Percentiles rank a stretch among this genome's conserved stretches.
Evolutionary conservation across 2,329 filamentous ascomycete genomes (phyloP).

Genomic region (Fusarium goolgardi): DNA sequence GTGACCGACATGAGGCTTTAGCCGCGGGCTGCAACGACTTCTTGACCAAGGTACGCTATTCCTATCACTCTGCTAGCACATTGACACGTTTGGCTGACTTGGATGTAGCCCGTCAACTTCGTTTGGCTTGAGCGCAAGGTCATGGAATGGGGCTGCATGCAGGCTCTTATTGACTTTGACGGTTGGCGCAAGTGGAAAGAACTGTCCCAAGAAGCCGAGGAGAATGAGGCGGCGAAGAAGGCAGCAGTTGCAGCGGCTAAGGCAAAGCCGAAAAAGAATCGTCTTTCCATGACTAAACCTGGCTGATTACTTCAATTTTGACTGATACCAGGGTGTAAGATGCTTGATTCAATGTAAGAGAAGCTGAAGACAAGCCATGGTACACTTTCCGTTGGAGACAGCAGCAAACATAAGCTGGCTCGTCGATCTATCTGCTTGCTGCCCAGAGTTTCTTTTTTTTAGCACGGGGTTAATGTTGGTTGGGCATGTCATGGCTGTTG

Average conservation of each 20-base stretch:
- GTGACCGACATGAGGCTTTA: slow-evolving; percentile 92
- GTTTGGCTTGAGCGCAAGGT: slow-evolving; percentile 98
- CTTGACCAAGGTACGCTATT: slow-evolving; percentile 84
- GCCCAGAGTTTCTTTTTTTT: slow-evolving; percentile 8
- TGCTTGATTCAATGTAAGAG: background rate
- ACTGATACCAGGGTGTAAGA: background rate
- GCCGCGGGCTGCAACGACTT: slow-evolving; percentile 98
- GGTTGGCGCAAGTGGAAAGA: slow-evolving; percentile 99
- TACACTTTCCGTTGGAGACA: slow-evolving; percentile 11
- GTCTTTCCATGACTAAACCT: slow-evolving; percentile 52
- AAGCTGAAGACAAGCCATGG: background rate
- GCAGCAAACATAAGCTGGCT: slow-evolving; percentile 24
- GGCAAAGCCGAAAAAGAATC: slow-evolving; percentile 60
- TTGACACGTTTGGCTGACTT: slow-evolving; percentile 21
- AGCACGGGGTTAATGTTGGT: slow-evolving; percentile 30
- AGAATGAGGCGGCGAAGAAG: slow-evolving; percentile 58
- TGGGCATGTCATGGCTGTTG: slow-evolving; percentile 31
- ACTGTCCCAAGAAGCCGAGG: slow-evolving; percentile 66
- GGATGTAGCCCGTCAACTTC: slow-evolving; percentile 87
- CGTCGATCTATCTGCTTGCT: slow-evolving; percentile 18
- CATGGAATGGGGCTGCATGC: slow-evolving; percentile 99
- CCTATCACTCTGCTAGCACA: background rate
- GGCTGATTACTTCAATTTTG: slow-evolving; percentile 17
- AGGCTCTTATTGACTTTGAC: slow-evolving; percentile 97
- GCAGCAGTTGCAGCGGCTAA: slow-evolving; percentile 50